Conservation (phyloP, 2,329 filamentous ascomycete genomes). For the Penicillium sp. region DNA sequence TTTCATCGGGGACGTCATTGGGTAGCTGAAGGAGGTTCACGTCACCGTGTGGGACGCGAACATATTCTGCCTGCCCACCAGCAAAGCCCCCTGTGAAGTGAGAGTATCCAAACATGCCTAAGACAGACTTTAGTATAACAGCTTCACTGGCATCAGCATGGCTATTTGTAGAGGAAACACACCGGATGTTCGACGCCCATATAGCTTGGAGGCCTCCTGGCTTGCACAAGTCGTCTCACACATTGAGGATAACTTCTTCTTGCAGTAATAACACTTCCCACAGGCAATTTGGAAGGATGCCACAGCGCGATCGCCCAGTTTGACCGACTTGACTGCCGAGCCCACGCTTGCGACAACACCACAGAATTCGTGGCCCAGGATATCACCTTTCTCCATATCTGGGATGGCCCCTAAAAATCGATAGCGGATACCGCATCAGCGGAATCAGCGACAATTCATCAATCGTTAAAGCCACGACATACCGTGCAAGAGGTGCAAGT, state of each 20-base stretch:
- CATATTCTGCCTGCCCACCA: conserved; percentile 84
- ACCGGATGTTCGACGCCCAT: conserved; percentile 73
- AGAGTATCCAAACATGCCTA: conserved; percentile 67
- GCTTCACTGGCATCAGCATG: not conserved
- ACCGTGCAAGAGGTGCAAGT: conserved; percentile 55
- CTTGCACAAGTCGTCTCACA: conserved; percentile 80
- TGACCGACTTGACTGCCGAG: conserved; percentile 52
- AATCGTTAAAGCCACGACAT: not conserved
- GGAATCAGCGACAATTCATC: not conserved
- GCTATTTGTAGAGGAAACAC: conserved; percentile 28
- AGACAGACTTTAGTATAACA: not conserved
- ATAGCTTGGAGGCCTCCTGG: conserved; percentile 69
- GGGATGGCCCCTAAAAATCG: conserved; percentile 47
- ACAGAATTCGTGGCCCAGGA: conserved; percentile 62
- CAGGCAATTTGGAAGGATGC: conserved; percentile 82
- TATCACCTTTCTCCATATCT: conserved; percentile 64
- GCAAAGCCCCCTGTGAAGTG: conserved; percentile 83
- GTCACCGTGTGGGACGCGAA: conserved; percentile 76
- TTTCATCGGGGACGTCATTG: conserved; percentile 78
- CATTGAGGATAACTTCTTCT: conserved; percentile 73
- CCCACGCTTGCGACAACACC: conserved; percentile 58
- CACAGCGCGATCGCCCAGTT: conserved; percentile 70
- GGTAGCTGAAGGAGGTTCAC: conserved; percentile 80
- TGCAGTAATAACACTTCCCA: conserved; percentile 70
- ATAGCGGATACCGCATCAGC: not conserved